Percentiles rank a stretch among this genome's conserved stretches.
Evolutionary conservation across 345 rosid species (phyloP).

Genomic region (Populus simonii): DNA sequence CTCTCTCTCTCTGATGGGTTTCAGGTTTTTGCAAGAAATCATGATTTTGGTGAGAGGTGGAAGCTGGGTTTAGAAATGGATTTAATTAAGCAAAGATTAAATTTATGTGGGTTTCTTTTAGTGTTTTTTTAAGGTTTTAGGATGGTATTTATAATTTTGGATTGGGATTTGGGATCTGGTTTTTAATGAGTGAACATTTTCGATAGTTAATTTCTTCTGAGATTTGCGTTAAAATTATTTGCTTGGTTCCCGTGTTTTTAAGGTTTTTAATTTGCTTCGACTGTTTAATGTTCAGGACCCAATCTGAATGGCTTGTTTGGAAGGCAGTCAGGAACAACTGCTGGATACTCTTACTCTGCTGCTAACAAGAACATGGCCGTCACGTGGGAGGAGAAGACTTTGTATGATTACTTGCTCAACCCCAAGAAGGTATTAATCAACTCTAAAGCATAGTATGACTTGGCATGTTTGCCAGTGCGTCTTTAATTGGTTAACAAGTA

Average conservation of each 20-base stretch:
- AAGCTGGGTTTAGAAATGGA: background rate
- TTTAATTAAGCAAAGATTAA: too few relatives aligned
- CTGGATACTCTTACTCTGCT: constrained; percentile 88
- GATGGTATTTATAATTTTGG: background rate
- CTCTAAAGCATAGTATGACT: background rate
- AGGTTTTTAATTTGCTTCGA: background rate
- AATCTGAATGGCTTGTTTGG: constrained; percentile 89
- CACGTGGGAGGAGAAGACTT: constrained; percentile 81
- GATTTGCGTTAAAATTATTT: background rate
- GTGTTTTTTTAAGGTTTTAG: too few relatives aligned
- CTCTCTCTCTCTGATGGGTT: background rate
- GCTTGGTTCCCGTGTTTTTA: background rate
- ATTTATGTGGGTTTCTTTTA: too few relatives aligned
- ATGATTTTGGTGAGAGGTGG: background rate
- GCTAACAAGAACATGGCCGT: constrained; percentile 96
- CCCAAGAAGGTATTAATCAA: constrained; percentile 77
- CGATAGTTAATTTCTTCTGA: background rate
- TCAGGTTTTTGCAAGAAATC: background rate
- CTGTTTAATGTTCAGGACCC: constrained; percentile 54
- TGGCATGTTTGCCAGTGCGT: background rate
- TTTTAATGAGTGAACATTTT: background rate
- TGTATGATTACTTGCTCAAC: constrained; percentile 87
- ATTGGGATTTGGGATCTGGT: background rate
- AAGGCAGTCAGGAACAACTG: constrained; percentile 83
- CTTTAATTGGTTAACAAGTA: background rate